Conservation (phyloP, 805 yeast genomes). For the Metschnikowia baotianmanensis region DNA sequence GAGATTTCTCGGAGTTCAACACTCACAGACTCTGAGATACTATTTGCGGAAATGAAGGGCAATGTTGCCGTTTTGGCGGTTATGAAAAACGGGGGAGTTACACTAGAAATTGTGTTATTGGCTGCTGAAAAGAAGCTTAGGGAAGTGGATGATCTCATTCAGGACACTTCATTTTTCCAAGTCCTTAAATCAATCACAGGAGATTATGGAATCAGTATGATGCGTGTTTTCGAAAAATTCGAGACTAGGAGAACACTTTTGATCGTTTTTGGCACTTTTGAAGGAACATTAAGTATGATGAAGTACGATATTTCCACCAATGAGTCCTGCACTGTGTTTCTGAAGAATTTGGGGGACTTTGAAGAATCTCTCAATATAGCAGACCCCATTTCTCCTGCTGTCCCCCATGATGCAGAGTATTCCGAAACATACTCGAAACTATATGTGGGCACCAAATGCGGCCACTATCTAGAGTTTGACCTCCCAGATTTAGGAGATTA, state of each 20-base stretch:
- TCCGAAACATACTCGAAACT: slow-evolving; percentile 7
- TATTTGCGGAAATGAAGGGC: slow-evolving; percentile 8
- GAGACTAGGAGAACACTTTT: not conserved
- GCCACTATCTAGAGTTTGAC: slow-evolving; percentile 24
- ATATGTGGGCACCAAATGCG: slow-evolving; percentile 34
- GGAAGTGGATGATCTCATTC: not conserved
- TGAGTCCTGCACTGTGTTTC: not conserved
- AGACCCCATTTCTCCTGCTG: not conserved
- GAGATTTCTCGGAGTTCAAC: slow-evolving; percentile 1
- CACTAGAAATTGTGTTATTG: slow-evolving; percentile 1
- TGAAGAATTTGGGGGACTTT: not conserved
- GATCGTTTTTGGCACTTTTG: slow-evolving; percentile 7
- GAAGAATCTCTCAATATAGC: not conserved
- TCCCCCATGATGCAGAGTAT: slow-evolving; percentile 11
- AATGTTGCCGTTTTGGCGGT: slow-evolving; percentile 6
- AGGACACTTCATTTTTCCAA: not conserved
- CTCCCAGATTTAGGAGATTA: too few relatives aligned
- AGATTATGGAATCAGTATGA: slow-evolving; percentile 1
- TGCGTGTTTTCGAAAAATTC: slow-evolving; percentile 4
- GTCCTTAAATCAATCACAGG: slow-evolving; percentile 3
- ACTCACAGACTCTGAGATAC: slow-evolving; percentile 2
- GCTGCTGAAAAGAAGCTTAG: not conserved
- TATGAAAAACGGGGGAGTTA: not conserved
- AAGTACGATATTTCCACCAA: not conserved
- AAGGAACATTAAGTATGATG: slow-evolving; percentile 1